These are phyloP conservation scores for Straminergon stramineum DNA, from an alignment of 225 moss, liverwort and hornwort genomes.

Conservation along the genomic window DNA sequence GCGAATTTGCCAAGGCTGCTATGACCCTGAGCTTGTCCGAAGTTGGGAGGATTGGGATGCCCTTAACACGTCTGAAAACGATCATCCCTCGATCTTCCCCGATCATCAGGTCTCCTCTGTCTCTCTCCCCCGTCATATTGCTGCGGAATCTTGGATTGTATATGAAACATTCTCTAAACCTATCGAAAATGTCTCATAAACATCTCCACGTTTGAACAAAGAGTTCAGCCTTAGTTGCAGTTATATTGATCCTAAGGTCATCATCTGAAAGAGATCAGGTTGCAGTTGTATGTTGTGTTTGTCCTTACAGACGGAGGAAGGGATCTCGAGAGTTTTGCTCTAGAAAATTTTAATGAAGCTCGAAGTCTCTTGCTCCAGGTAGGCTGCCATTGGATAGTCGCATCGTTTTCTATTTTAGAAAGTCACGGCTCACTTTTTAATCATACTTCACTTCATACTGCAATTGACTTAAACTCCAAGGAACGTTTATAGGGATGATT, in stretches of 20 bases:
- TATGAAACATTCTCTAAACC: not conserved
- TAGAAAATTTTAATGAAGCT: constrained; percentile 66
- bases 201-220: not conserved
- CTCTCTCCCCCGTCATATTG: not conserved
- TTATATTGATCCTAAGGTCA: not conserved
- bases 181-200: not conserved
- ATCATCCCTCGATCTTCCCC: constrained; percentile 86
- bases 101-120: constrained; percentile 59
- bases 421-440: not conserved
- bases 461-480: not conserved
- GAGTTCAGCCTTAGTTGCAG: not conserved
- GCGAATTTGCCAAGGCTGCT: constrained; percentile 75
- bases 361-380: constrained; percentile 88
- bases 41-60: constrained; percentile 97
- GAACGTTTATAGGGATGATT: not conserved
- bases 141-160: not conserved
- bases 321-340: constrained; percentile 76
- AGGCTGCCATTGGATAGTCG: not conserved
- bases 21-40: constrained; percentile 61
- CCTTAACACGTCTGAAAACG: constrained; percentile 68
- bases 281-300: constrained; percentile 90
- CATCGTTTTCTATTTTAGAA: not conserved
- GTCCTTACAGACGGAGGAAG: constrained; percentile 90
- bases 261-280: not conserved
- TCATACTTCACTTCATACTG: not conserved